phyloP scores from a whole-genome alignment of 2,329 filamentous ascomycete species.

The Fonsecaea monophora region DNA sequence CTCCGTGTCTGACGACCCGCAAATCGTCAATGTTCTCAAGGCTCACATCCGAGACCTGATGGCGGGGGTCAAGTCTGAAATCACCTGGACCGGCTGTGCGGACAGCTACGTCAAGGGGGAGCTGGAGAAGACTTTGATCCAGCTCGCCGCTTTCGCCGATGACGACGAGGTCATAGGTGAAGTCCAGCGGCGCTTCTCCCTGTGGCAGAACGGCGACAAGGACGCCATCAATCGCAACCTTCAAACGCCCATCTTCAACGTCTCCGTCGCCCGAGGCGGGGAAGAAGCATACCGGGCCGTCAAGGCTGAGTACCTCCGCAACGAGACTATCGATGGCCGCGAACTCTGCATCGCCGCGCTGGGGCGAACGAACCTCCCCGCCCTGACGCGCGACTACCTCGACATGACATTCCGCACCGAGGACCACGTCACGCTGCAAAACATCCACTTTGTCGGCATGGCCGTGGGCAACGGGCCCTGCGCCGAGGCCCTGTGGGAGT shows the following conservation, averaged over 20 bases:
- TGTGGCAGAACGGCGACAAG: constrained; percentile 73
- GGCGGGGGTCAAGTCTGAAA: neutral
- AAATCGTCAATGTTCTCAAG: constrained; percentile 74
- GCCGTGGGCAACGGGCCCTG: constrained; percentile 75
- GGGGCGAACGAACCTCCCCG: constrained; percentile 72
- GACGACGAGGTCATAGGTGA: constrained; percentile 75
- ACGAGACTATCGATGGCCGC: constrained; percentile 86
- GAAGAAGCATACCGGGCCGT: constrained; percentile 74
- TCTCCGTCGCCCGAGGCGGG: constrained; percentile 75
- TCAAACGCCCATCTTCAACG: constrained; percentile 78
- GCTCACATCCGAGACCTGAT: constrained; percentile 54
- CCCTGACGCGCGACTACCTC: constrained; percentile 72
- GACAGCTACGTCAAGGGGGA: constrained; percentile 19
- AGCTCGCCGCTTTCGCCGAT: constrained; percentile 74
- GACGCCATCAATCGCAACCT: constrained; percentile 80
- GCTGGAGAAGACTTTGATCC: constrained; percentile 80
- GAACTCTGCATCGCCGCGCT: constrained; percentile 81
- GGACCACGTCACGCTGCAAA: constrained; percentile 79
- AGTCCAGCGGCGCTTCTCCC: constrained; percentile 77
- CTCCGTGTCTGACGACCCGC: constrained; percentile 78
- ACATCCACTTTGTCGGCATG: constrained; percentile 81
- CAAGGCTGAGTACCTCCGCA: constrained; percentile 82
- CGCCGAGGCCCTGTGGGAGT: constrained; percentile 76
- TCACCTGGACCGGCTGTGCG: constrained; percentile 16
- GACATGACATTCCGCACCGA: constrained; percentile 73